Base-by-base conservation (phyloP, 2,329 filamentous ascomycete species). In the Epicoccum nigrum region DNA sequence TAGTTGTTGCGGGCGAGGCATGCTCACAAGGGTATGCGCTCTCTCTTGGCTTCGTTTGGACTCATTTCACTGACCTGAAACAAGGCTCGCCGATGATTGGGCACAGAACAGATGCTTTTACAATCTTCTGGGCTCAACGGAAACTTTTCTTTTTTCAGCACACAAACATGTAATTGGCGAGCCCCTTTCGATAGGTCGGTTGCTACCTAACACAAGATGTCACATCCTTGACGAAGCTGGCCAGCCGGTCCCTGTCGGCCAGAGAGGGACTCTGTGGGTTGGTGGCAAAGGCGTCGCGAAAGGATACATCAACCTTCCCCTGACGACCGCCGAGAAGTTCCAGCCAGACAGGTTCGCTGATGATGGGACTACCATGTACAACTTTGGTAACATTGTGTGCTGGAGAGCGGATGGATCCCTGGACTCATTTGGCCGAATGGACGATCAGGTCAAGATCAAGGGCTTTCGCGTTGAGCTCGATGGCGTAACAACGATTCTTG, bases 381-480 rank as follows among this genome's bases (percentile, higher is more conserved):
- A 83, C 59, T 85, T 83, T 2, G 83, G 83, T 6, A 83, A 86
- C 57, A 74, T 86, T 16, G 81, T 79, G 13, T 74, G 75, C 9
- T 85, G 83, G 82, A 74, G 75, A 25, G 62, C 72, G 2, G 78
- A 83, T 59, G 83, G 83, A 8, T 76, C 75, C 16, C 72, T 86
- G 30, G 76, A 83, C 31, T 82, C 81, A 16, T 76, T 83, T 23
- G 83, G 83, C 4, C 77, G 83, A 30, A 76, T 76, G 19, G 83
- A 86, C 56, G 82, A 85, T 54, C 83, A 86, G 61, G 79, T 86
- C 51, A 86, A 86, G 69, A 78, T 86, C 62, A 83, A 70, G 75
- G 83, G 83, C 9, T 85, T 85, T 65, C 81, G 83, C 17, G 81
- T 86, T 34, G 83, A 86, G 65, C 77, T 86, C 7, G 83, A 84